Conservation (phyloP, 2,329 filamentous ascomycete genomes). For the Macrophomina phaseolina region DNA sequence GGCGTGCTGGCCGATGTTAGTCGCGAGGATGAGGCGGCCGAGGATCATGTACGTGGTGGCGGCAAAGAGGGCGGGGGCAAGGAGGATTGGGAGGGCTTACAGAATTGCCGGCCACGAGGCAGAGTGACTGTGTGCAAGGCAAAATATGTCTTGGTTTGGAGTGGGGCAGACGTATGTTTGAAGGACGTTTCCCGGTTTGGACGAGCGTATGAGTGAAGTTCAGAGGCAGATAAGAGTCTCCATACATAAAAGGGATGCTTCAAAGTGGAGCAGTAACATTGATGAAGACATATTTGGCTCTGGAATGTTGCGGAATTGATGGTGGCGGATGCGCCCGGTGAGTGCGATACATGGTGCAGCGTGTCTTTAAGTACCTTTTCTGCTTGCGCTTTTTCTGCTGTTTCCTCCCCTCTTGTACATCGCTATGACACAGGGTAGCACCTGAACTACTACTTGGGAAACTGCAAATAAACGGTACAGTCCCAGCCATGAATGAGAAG, state of each 20-base stretch:
- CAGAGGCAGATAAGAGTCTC: too few relatives aligned
- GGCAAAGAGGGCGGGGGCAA: conserved; percentile 55
- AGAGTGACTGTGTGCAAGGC: neutral
- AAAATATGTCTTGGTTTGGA: neutral
- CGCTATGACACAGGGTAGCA: neutral
- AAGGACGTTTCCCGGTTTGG: too few relatives aligned
- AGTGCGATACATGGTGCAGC: neutral
- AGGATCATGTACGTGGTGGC: conserved; percentile 54
- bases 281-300: too few relatives aligned
- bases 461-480: neutral
- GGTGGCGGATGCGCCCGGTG: neutral
- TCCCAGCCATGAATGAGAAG: neutral
- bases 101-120: conserved; percentile 37
- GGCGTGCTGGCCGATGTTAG: conserved; percentile 41
- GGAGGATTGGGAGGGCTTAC: conserved; percentile 51
- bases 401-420: neutral
- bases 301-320: too few relatives aligned
- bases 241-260: too few relatives aligned
- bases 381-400: neutral
- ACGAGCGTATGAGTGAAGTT: too few relatives aligned
- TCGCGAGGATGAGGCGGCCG: conserved; percentile 45
- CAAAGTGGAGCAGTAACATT: too few relatives aligned
- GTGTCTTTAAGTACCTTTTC: neutral
- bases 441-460: neutral
- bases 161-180: too few relatives aligned